These are phyloP conservation scores for Aureobasidium sp. DNA, from an alignment of 2,329 filamentous ascomycete species.

Conservation along the genomic window DNA sequence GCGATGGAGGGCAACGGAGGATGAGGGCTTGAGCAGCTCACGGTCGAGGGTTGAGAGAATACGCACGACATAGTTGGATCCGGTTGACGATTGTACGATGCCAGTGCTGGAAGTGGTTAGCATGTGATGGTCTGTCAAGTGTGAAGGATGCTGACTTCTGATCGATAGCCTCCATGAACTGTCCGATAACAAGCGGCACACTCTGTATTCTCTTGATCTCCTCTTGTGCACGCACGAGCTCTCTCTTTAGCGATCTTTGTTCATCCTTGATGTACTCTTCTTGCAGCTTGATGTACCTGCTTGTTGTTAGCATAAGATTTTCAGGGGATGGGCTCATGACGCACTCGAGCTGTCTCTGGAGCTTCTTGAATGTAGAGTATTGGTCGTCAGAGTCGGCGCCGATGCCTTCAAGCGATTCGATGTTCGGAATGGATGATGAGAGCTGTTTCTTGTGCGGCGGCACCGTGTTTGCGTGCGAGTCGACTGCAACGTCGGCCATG, in stretches of 20 bases:
- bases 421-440: constrained; percentile 72
- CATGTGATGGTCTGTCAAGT: constrained; percentile 5
- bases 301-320: not conserved
- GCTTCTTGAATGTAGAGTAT: constrained; percentile 91
- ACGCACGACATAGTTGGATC: constrained; percentile 97
- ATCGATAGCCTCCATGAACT: constrained; percentile 99
- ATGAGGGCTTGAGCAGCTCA: constrained; percentile 95
- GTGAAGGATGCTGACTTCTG: constrained; percentile 63
- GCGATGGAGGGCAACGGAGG: constrained; percentile 92
- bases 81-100: constrained; percentile 96
- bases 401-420: constrained; percentile 82
- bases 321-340: not conserved
- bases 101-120: constrained; percentile 60
- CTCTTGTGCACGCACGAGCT: constrained; percentile 93
- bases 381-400: constrained; percentile 78
- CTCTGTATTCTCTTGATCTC: constrained; percentile 99
- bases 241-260: constrained; percentile 77
- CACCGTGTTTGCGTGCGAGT: constrained; percentile 67
- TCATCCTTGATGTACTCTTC: constrained; percentile 99
- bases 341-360: constrained; percentile 92
- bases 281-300: constrained; percentile 69
- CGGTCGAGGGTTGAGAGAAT: constrained; percentile 97
- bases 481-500: constrained; percentile 85
- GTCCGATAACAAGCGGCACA: constrained; percentile 93
- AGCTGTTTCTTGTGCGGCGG: constrained; percentile 74